phyloP scores from a whole-genome alignment of 129 eudicot species.

The Gnaphalium uliginosum region DNA sequence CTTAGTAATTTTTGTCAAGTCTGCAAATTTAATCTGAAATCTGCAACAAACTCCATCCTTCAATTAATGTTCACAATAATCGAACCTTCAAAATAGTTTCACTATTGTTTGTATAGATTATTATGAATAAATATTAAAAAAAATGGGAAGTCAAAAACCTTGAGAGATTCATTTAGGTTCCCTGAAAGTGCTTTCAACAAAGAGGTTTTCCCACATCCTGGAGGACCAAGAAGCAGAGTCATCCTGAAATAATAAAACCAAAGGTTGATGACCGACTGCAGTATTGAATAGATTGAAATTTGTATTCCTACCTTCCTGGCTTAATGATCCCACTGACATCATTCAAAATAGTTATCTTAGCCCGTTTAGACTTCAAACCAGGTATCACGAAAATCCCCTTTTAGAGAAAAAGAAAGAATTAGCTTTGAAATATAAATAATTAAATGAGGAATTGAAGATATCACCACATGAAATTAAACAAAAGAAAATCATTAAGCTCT shows the following conservation, averaged over 20 bases:
- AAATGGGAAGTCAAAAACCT: conserved; percentile 36
- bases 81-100: not conserved
- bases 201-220: conserved; percentile 65
- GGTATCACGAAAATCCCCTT: conserved; percentile 50
- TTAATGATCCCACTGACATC: conserved; percentile 71
- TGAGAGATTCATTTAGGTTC: conserved; percentile 47
- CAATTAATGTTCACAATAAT: too few relatives aligned
- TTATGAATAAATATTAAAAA: not conserved
- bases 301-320: conserved; percentile 67
- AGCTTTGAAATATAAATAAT: not conserved
- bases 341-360: conserved; percentile 51
- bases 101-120: conserved; percentile 8
- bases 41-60: too few relatives aligned
- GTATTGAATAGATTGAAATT: not conserved
- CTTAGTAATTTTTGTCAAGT: not conserved
- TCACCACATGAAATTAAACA: not conserved
- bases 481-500: too few relatives aligned
- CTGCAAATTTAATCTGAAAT: not conserved
- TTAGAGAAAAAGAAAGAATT: conserved; percentile 8
- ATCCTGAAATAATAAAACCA: conserved; percentile 35
- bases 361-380: conserved; percentile 50
- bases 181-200: conserved; percentile 55
- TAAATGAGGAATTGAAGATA: not conserved
- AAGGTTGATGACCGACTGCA: not conserved
- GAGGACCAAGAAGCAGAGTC: conserved; percentile 80